Evolutionary conservation across 1,284 basidiomycete species (phyloP).

Genomic region (Volvariella surrecta): DNA sequence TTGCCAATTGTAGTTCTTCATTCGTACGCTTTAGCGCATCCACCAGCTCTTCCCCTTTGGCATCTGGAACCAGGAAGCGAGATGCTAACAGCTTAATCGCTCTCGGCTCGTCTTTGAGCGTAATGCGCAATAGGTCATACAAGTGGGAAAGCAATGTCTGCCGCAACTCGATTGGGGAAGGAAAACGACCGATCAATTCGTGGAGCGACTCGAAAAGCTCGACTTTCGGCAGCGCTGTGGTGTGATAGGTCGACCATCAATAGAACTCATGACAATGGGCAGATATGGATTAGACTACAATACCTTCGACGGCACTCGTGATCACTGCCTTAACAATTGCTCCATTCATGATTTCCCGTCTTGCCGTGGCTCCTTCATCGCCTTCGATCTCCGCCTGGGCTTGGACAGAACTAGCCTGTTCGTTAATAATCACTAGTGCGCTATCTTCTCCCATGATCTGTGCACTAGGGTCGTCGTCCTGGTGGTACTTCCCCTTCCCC

Average conservation of each 20-base stretch:
- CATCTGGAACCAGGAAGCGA: slow-evolving; percentile 29
- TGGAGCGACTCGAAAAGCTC: slow-evolving; percentile 53
- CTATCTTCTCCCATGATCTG: slow-evolving; percentile 16
- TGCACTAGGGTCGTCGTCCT: slow-evolving; percentile 15
- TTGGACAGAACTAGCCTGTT: slow-evolving; percentile 12
- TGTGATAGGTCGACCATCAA: slow-evolving; percentile 7
- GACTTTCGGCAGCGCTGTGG: slow-evolving; percentile 46
- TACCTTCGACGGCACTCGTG: slow-evolving; percentile 57
- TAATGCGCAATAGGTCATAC: slow-evolving; percentile 35
- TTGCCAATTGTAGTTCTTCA: slow-evolving; percentile 35
- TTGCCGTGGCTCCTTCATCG: slow-evolving; percentile 38
- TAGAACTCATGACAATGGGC: neutral
- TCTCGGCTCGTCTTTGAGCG: slow-evolving; percentile 37
- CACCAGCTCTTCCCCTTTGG: slow-evolving; percentile 39
- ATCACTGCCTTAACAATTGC: slow-evolving; percentile 67
- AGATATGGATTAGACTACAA: slow-evolving; percentile 11
- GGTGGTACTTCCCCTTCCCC: slow-evolving; percentile 15
- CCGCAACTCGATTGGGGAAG: slow-evolving; percentile 39
- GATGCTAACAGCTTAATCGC: slow-evolving; percentile 47
- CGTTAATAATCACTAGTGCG: slow-evolving; percentile 8
- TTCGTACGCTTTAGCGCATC: slow-evolving; percentile 51
- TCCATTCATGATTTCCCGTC: slow-evolving; percentile 58
- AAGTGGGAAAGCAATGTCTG: slow-evolving; percentile 44
- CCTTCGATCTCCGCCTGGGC: slow-evolving; percentile 18
- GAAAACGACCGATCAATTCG: slow-evolving; percentile 44